Conservation (phyloP, 2,329 filamentous ascomycete species). For the Diaporthe citrichinensis region DNA sequence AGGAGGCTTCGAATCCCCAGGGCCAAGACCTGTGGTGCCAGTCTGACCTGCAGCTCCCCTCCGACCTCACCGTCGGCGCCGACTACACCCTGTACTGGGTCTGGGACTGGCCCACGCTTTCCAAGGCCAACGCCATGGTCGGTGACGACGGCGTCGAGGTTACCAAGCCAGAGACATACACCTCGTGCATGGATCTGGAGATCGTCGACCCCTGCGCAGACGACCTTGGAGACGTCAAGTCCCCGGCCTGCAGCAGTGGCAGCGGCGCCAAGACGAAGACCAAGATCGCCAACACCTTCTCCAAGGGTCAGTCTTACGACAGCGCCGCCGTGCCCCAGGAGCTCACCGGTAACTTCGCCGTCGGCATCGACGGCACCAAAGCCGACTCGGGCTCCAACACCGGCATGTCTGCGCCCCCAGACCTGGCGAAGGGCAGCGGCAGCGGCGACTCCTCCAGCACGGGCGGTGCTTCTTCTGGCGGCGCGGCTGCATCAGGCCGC, state of each 20-base stretch:
- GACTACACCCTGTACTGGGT: slow-evolving; percentile 93
- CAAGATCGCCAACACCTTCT: slow-evolving; percentile 49
- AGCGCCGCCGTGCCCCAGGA: slow-evolving; percentile 60
- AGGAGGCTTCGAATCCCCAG: slow-evolving; percentile 63
- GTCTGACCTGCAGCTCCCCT: slow-evolving; percentile 82
- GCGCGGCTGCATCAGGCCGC: slow-evolving; percentile 9
- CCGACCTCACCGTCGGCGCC: slow-evolving; percentile 71
- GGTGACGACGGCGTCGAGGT: slow-evolving; percentile 52
- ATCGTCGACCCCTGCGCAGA: slow-evolving; percentile 49
- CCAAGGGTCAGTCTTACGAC: slow-evolving; percentile 57
- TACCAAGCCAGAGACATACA: slow-evolving; percentile 55
- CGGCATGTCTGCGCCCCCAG: slow-evolving; percentile 40
- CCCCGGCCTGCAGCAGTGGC: slow-evolving; percentile 51
- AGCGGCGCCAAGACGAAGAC: slow-evolving; percentile 44
- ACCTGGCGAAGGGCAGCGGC: slow-evolving; percentile 19
- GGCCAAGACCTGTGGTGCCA: slow-evolving; percentile 82
- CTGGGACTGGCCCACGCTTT: slow-evolving; percentile 88
- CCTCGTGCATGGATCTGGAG: slow-evolving; percentile 59
- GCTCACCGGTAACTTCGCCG: slow-evolving; percentile 61
- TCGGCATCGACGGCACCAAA: slow-evolving; percentile 50
- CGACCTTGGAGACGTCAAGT: slow-evolving; percentile 57
- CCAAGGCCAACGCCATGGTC: slow-evolving; percentile 49
- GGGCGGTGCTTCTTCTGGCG: neutral
- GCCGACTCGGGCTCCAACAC: slow-evolving; percentile 40
- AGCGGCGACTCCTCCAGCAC: neutral